phyloP scores from a whole-genome alignment of 192 early-diverging fungal species.

The Ramicandelaber brevisporus region DNA sequence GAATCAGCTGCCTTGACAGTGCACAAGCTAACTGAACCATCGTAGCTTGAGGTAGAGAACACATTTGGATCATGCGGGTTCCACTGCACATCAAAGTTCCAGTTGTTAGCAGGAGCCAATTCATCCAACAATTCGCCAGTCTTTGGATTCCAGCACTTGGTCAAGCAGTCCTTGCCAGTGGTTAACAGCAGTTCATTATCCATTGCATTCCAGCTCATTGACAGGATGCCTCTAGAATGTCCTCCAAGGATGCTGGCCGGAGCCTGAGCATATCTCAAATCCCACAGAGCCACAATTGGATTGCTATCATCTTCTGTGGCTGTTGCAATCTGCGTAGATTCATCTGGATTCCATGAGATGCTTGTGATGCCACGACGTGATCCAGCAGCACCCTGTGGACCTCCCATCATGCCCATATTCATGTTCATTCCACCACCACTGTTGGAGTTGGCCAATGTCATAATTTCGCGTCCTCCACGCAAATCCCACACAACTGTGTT shows the following conservation, averaged over 20 bases:
- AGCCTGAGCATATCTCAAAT: conserved; percentile 82
- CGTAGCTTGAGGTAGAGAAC: conserved; percentile 67
- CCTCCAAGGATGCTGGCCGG: conserved; percentile 64
- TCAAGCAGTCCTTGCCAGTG: conserved; percentile 85
- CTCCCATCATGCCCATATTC: conserved; percentile 7
- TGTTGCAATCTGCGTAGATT: conserved; percentile 83
- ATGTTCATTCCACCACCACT: conserved; percentile 20
- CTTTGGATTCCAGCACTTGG: conserved; percentile 78
- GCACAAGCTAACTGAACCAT: conserved; percentile 75
- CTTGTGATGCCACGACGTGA: conserved; percentile 58
- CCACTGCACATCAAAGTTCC: conserved; percentile 94
- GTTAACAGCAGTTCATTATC: conserved; percentile 81
- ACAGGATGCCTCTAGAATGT: conserved; percentile 75
- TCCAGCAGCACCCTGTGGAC: conserved; percentile 10
- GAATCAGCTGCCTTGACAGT: too few relatives aligned
- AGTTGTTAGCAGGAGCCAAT: conserved; percentile 61
- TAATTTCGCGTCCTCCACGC: conserved; percentile 58
- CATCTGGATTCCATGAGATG: conserved; percentile 79
- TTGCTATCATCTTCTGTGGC: conserved; percentile 77
- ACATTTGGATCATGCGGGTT: conserved; percentile 84
- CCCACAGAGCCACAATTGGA: conserved; percentile 80
- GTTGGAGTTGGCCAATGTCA: conserved; percentile 34
- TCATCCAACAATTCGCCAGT: conserved; percentile 70
- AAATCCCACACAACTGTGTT: conserved; percentile 94
- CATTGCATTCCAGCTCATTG: conserved; percentile 84